Base-by-base conservation (phyloP, 2,329 filamentous ascomycete species). In the Neocatenulostroma microsporum region DNA sequence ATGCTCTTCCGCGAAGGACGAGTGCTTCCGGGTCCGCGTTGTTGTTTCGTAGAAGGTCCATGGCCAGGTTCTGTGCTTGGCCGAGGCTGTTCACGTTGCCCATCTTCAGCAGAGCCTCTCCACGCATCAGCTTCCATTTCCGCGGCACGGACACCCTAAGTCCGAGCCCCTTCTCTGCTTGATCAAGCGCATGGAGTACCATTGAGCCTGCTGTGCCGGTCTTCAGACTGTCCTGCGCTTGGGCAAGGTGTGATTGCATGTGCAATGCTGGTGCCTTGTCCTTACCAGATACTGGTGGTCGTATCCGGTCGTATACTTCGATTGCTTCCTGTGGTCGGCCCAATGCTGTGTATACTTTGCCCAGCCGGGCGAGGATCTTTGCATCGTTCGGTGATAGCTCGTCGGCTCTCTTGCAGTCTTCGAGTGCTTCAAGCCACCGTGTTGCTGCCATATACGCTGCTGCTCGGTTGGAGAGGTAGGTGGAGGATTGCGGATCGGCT, bases 51-150 rank as follows among this genome's bases (percentile, higher is more conserved):
- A 98, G 71, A 50, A 98, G 65, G 3, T 76, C 76, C 77, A 95
- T 94, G 52, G 87, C 87, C 37, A 96, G 78, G 57, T 88, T 93
- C 63, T 94, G 86, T 4, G 87, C 89, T 61, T 95, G 88, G 21
- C 87, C 88, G 6, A 94, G 69, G 9, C 86, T 80, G 63, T 95
- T 95, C 40, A 80, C 75, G 44, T 84, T 87, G 41, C 84, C 86
- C 80, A 96, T 93, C 67, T 88, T 89, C 43, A 98, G 66, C 55
- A 93, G 84, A 8, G 89, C 89, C 63, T 94, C 85, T 40, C 85
- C 89, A 23, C 85, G 79, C 79, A 98, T 81, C 44, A 96, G 69
- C 57, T 83, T 84, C 91, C 91, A 98, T 64, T 91, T 91, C 57
- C 89, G 78, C 24, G 91, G 91, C 63, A 81, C 84, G 51, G 74